These are phyloP conservation scores for Rosa multiflora DNA, from an alignment of 306 rosid species.

Conservation along the genomic window DNA sequence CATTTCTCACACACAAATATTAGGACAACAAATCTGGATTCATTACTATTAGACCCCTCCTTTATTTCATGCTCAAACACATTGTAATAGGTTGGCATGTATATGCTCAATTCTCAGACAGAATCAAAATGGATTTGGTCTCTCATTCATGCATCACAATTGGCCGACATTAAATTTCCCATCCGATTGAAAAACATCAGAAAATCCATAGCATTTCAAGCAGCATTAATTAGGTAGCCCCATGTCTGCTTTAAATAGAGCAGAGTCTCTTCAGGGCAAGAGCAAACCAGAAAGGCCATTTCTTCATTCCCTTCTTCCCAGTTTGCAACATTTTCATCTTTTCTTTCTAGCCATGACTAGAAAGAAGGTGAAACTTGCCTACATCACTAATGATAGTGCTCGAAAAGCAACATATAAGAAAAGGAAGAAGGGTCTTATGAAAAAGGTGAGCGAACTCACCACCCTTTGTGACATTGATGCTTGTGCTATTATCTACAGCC, in stretches of 20 bases:
- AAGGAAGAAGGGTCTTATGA: conserved; percentile 17
- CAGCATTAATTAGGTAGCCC: background rate
- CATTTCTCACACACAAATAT: background rate
- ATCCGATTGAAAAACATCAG: background rate
- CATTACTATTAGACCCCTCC: background rate
- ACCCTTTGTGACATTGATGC: conserved; percentile 57
- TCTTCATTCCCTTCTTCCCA: background rate
- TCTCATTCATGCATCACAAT: background rate
- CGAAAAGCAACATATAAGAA: conserved; percentile 57
- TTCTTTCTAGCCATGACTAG: conserved; percentile 39
- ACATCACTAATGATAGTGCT: conserved; percentile 34
- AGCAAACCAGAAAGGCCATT: background rate
- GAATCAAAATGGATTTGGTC: background rate
- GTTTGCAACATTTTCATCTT: background rate
- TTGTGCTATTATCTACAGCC: conserved; percentile 17
- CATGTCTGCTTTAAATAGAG: background rate
- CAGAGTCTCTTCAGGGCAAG: background rate
- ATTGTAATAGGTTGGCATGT: background rate
- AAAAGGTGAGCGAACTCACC: conserved; percentile 53
- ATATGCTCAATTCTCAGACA: background rate
- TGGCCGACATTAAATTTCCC: background rate
- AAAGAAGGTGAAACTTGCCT: conserved; percentile 50
- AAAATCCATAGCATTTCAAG: background rate
- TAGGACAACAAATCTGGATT: background rate
- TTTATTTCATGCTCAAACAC: background rate